Conservation (phyloP, 2,329 filamentous ascomycete species). For the Microdochium nivale region DNA sequence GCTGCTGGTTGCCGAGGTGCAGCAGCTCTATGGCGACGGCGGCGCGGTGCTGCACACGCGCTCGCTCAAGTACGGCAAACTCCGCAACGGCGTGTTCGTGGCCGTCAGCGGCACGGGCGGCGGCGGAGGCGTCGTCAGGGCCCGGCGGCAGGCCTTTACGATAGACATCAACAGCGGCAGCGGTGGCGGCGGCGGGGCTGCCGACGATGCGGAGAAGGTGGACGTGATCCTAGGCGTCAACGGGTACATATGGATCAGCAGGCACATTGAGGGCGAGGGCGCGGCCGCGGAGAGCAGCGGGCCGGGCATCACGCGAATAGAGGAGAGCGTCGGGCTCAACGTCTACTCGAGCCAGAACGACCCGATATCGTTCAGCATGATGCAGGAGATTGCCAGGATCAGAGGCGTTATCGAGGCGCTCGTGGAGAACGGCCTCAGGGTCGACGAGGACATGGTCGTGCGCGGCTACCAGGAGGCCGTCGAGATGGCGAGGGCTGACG, state of each 20-base stretch:
- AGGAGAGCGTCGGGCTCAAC: constrained; percentile 75
- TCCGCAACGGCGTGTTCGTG: constrained; percentile 87
- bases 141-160: constrained; percentile 82
- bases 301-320: constrained; percentile 67
- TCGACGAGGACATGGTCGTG: constrained; percentile 85
- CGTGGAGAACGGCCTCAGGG: constrained; percentile 71
- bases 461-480: constrained; percentile 75
- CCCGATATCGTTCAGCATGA: constrained; percentile 63
- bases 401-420: constrained; percentile 74
- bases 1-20: constrained; percentile 88
- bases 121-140: constrained; percentile 76
- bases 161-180: constrained; percentile 41
- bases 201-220: constrained; percentile 51
- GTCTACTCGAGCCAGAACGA: constrained; percentile 97
- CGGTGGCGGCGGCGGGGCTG: constrained; percentile 12
- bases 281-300: constrained; percentile 34
- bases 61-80: constrained; percentile 86
- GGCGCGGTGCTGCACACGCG: constrained; percentile 83
- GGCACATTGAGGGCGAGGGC: constrained; percentile 60
- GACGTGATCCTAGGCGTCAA: constrained; percentile 91
- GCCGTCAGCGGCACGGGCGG: constrained; percentile 74
- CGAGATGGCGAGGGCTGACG: constrained; percentile 58
- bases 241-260: constrained; percentile 92
- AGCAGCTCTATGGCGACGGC: constrained; percentile 79
- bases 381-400: constrained; percentile 81